Evolutionary conservation across 73 alveolate genomes (phyloP).

Genomic region (Diophrys sp.): DNA sequence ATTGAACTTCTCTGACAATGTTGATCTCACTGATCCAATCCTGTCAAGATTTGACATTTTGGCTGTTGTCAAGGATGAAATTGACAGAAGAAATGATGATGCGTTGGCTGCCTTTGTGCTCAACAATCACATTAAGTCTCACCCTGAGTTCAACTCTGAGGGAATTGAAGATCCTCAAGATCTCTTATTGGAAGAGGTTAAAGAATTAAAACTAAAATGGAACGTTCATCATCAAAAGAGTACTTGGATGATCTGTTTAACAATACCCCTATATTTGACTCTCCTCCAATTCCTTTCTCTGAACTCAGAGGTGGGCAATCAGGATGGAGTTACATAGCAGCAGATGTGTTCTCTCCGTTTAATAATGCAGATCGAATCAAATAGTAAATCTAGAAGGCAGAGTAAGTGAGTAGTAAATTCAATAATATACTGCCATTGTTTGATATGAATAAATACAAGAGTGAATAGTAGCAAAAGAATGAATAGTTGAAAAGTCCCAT

Average conservation of each 20-base stretch:
- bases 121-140: constrained; percentile 96
- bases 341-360: no score
- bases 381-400: no score
- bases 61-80: constrained; percentile 98
- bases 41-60: constrained; percentile 98
- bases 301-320: no score
- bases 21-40: constrained; percentile 99
- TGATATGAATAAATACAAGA: no score
- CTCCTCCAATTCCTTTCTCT: no score
- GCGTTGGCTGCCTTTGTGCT: constrained; percentile 97
- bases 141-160: constrained; percentile 74
- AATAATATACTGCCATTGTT: no score
- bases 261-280: no score
- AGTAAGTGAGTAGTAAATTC: no score
- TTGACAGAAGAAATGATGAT: constrained; percentile 90
- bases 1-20: constrained; percentile 96
- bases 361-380: no score
- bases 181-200: neutral
- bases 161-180: constrained; percentile 20
- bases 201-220: constrained; percentile 4
- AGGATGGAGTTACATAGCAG: no score
- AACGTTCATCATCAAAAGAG: neutral
- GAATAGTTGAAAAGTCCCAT: no score
- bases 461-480: no score
- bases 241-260: neutral